Evolutionary conservation across 73 alveolate species (phyloP).

Genomic region (Paramecium sonneborni): DNA sequence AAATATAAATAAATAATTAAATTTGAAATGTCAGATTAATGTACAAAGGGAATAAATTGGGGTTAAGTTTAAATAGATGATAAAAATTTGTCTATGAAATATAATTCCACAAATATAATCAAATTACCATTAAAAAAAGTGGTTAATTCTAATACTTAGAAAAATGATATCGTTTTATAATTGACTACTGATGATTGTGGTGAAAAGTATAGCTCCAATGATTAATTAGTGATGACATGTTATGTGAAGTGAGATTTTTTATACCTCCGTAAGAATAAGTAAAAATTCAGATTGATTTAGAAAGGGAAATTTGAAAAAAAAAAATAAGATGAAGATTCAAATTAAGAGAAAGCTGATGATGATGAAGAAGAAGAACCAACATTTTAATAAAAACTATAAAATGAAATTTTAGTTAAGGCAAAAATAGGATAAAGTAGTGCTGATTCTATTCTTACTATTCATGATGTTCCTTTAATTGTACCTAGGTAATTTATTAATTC

Average conservation of each 20-base stretch:
- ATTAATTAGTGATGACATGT: constrained; percentile 41
- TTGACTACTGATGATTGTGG: constrained; percentile 19
- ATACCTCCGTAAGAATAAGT: constrained; percentile 27
- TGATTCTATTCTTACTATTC: not conserved
- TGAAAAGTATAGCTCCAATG: not conserved
- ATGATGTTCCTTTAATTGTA: not conserved
- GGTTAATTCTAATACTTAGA: constrained; percentile 13
- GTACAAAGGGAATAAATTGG: constrained; percentile 26
- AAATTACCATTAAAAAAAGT: constrained; percentile 29
- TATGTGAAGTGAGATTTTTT: constrained; percentile 40
- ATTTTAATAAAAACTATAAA: not conserved
- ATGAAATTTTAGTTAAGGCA: constrained; percentile 1
- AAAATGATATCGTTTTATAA: constrained; percentile 15
- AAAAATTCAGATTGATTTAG: not conserved
- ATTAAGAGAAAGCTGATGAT: not conserved
- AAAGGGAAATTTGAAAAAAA: not conserved
- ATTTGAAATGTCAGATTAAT: constrained; percentile 10
- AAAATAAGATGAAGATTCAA: not conserved
- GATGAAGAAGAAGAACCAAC: constrained; percentile 39
- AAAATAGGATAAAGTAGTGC: not conserved
- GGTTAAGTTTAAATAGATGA: not conserved
- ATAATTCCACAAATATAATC: not conserved
- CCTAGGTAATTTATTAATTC: not conserved
- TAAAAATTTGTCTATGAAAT: not conserved
- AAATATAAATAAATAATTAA: not conserved